Base-by-base conservation (phyloP, 176 grass and related monocot species). In the Metroxylon sagu region DNA sequence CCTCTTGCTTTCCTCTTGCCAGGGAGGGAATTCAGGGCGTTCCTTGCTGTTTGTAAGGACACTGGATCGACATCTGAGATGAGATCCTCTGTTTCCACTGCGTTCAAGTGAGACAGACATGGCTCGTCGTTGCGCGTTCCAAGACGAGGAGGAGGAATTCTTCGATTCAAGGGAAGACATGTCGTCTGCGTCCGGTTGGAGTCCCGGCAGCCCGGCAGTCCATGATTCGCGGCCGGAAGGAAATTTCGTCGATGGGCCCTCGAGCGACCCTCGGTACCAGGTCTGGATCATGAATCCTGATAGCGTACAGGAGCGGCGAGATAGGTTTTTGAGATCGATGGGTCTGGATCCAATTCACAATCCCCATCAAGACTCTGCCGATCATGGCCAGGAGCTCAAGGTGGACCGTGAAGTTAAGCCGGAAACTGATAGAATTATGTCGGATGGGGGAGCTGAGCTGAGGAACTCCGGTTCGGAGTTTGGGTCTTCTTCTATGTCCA, bases 111-210 rank as follows among this genome's bases (percentile, higher is more conserved):
- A 49, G 57, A 18, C 15, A 71, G 51, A 67, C 70, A 90, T 85
- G 72, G 72, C 68, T 39, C 18, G 51, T 23, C 5, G 30, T 15
- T 18, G n/a, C 57, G 68, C 80, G 18, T 59, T 54, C 28, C 21
- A 25, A 3, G 69, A 7, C 14, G 71, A 43, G 49, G 79, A 78
- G 23, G 48, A 57, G 4, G 67, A 74, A 8, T 92, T 98, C 81
- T 91, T 92, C 25, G 93, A 98, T 56, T 72, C 93, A 1, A 85
- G 59, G 62, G 93, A 92, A 78, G 78, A 76, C 28, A 23, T 97
- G 5, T 87, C 81, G n/a, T 68, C 85, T 48, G 48, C 70, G 53
- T 83, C 75, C 43, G 54, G 66, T 28, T 82, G 78, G 25, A 80
- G 77, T 14, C 78, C 81, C 57, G 59, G 51, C 18, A 74, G 59